Base-by-base conservation (phyloP, 2,329 filamentous ascomycete species). In the Colletotrichum lentis region DNA sequence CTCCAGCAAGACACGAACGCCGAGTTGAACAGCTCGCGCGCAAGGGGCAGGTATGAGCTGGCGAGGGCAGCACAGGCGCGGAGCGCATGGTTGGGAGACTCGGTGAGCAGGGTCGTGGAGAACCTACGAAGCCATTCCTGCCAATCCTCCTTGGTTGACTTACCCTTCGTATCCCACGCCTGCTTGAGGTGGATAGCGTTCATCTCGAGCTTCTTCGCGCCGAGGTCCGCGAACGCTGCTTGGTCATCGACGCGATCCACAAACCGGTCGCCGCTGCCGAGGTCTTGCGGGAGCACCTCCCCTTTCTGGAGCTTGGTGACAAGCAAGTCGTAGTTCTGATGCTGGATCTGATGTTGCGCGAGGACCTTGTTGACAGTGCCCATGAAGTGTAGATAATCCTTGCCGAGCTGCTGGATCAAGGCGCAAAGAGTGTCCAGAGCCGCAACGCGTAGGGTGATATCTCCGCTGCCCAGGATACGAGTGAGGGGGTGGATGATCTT, bases 1-100 rank as follows among this genome's bases (percentile, higher is more conserved):
- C 94, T 97, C 96, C 96, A 99, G 79, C 96, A 99, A 5, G 95
- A 98, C 1, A 98, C 95, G 74, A 99, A 99, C 0, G 96, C 96
- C 16, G 96, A 97, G 77, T 99, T 99, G 85, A 99, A 99, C 2
- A 99, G 84, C 74, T 96, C 95, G 65, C 93, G 90, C 12, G 96
- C 94, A 46, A 99, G 86, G 0, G 96, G 95, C 44, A 94, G 90
- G 78, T 98, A 97, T 16, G 96, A 90, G 72, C 92, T 95, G 37
- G 94, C 96, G 44, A 99, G 83, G 66, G 91, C 92, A 46, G 95
- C 96, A 77, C 96, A 99, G 50, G 96, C 96, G 71, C 96, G 88
- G 1, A 99, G 84, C 10, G 96, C 95, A 75, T 97, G 96, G 72
- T 97, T 97, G 3, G 96, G 96, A 1, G 94, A 98, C 77, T 99